Base-by-base conservation (phyloP, 352 stramenopile genomes). In the Phytophthora quininea region DNA sequence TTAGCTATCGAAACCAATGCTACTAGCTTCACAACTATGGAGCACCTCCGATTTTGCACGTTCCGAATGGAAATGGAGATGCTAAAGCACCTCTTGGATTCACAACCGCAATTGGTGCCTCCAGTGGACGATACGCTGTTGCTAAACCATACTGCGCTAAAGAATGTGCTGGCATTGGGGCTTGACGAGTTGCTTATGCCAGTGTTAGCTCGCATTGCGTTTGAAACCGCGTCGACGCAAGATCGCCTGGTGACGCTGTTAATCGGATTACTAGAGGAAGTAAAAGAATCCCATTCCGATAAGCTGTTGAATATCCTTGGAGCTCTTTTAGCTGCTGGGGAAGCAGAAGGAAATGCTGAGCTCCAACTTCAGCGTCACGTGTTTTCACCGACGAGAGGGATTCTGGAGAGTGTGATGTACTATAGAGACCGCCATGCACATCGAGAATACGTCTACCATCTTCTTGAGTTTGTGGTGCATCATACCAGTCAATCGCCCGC, bases 391-490 rank as follows among this genome's bases (percentile, higher is more conserved):
- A 73, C 74, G 1, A 72, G 74, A 15, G 83, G 83, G 0, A 29
- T 90, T 15, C 66, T 93, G 0, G 83, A 93, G 57, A 85, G 74
- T 3, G 83, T 83, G 5, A 62, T 63, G 2, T 93, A 91, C 64
- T 92, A 90, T 49, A 76, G 81, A 51, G 80, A 88, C 54, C 80
- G 88, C 29, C 58, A 60, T 2, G 75, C 59, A 3, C 64, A 78
- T 3, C 76, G 77, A 40, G 62, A 81, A 37, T 88, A 87, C 57
- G 79, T 79, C 4, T 80, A 87, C 50, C 58, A 85, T 32, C 58
- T 93, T 7, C 65, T 93, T 1, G 69, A 78, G 30, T 89, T 93
- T 58, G 67, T 70, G 9, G 45, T 90, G 19, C 69, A 48, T 33
- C 77, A 64, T 30, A 67, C 65, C 19, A 64, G 57, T 3, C 12